These are phyloP conservation scores for Thelephora terrestris DNA, from an alignment of 1,284 basidiomycete genomes.

Conservation along the genomic window DNA sequence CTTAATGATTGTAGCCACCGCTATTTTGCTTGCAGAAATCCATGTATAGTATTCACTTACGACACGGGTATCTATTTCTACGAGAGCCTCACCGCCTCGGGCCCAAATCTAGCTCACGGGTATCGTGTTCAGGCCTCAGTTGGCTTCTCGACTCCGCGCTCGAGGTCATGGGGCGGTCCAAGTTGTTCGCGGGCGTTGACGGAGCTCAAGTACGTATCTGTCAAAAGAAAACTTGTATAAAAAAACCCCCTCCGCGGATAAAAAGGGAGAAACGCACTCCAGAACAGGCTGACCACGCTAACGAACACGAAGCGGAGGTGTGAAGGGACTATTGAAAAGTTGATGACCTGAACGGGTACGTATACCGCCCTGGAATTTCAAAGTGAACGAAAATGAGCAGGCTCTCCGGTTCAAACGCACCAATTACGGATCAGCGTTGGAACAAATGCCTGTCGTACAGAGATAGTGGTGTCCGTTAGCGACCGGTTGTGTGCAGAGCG, in stretches of 20 bases:
- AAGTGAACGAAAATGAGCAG: background rate
- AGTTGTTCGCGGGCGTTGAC: slow-evolving; percentile 24
- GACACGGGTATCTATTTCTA: no score
- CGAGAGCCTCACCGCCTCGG: no score
- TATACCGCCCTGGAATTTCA: slow-evolving; percentile 53
- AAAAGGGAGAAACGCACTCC: slow-evolving; percentile 50
- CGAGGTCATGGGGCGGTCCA: background rate
- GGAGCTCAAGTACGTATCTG: slow-evolving; percentile 39
- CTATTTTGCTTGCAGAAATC: no score
- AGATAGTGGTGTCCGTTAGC: background rate
- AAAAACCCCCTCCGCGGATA: slow-evolving; percentile 6
- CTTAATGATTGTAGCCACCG: no score
- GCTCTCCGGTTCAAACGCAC: slow-evolving; percentile 25
- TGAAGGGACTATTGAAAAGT: slow-evolving; percentile 71
- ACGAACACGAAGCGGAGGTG: slow-evolving; percentile 74
- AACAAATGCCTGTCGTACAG: slow-evolving; percentile 41
- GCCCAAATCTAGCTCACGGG: no score
- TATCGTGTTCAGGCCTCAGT: no score
- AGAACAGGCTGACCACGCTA: slow-evolving; percentile 75
- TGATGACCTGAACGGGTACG: slow-evolving; percentile 72
- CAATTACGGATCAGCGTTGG: slow-evolving; percentile 68
- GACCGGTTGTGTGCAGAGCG: background rate
- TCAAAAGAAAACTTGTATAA: slow-evolving; percentile 10
- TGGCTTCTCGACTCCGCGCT: background rate
- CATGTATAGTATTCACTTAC: no score